Evolutionary conservation across 306 rosid species (phyloP).

Genomic region (Quercus cerris): DNA sequence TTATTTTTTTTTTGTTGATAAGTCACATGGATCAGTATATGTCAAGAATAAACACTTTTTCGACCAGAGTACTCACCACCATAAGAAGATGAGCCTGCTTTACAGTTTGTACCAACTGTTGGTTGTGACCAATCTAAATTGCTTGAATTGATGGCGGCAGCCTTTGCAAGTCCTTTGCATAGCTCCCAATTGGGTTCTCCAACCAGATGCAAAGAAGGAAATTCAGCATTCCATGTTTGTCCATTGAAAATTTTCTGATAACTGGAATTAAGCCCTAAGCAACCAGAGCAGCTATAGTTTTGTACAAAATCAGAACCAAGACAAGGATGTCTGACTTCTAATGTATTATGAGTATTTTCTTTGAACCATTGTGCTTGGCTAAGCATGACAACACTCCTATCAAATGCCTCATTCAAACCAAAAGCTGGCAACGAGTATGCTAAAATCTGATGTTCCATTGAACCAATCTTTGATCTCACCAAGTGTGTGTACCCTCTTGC

Average conservation of each 20-base stretch:
- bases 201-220: constrained; percentile 41
- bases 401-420: constrained; percentile 86
- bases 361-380: constrained; percentile 28
- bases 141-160: constrained; percentile 66
- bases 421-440: constrained; percentile 63
- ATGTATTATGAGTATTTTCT: constrained; percentile 14
- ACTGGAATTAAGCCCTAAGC: constrained; percentile 21
- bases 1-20: too few species aligned
- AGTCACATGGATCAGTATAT: background rate
- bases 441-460: constrained; percentile 39
- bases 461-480: constrained; percentile 52
- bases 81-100: constrained; percentile 29
- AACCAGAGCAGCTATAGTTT: constrained; percentile 59
- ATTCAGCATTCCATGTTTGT: constrained; percentile 22
- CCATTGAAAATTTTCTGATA: constrained; percentile 24
- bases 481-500: constrained; percentile 31
- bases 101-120: constrained; percentile 27
- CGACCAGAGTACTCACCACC: constrained; percentile 25
- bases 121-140: constrained; percentile 30
- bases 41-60: background rate
- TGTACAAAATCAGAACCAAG: constrained; percentile 43
- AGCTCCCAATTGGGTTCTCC: constrained; percentile 75
- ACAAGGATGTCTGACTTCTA: constrained; percentile 69
- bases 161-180: constrained; percentile 59
- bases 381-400: constrained; percentile 55